Evolutionary conservation across 768 basidiomycete species (phyloP), one percentile per base, ranked within the genome.

Genomic region (Lactarius quietus): DNA sequence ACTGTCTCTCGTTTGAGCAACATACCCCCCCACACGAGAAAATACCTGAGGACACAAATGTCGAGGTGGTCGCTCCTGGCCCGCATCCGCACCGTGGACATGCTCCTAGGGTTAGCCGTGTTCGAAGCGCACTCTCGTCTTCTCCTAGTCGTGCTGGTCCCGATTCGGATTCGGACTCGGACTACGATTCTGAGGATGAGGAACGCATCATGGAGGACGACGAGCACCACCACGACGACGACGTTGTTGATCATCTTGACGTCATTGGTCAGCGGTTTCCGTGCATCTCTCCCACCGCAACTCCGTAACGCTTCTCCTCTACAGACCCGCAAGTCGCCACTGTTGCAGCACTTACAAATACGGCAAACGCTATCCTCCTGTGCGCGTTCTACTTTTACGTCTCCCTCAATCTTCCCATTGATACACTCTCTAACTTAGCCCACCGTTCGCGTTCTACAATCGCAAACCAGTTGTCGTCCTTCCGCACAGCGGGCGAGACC

Each of bases 221-320:
- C 39, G 71, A 74, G 3, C 72, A 76, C 26, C 80, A 84, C 62
- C 88, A 93, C 71, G 84, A 87, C 65, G 89, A 93, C 70, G 88
- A 91, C 70, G 83, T 93, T 55, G 89, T 93, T 6, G 92, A 93
- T 66, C 87, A 93, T 73, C 76, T 94, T 69, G 92, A 94, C 75
- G 87, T 86, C 51, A 89, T 92, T 65, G 89, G 89, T 87, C 69
- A 53, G 78, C 69, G 29, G 36, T 45, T 38, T 51, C 59, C n/a
- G n/a, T n/a, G 29, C 17, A 29, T 39, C 33, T 39, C 65, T 14
- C 43, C 36, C 36, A 52, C 58, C 38, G 67, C 28, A 48, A 61
- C 31, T 33, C 31, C 57, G 51, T 43, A 58, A 33, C 14, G 28
- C 20, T 33, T n/a, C 14, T 31, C 35, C 58, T 66, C 60, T 57